Percentiles rank a stretch among this genome's conserved stretches.
Evolutionary conservation across 768 basidiomycete genomes (phyloP).

Genomic region (Suillus tomentosus): DNA sequence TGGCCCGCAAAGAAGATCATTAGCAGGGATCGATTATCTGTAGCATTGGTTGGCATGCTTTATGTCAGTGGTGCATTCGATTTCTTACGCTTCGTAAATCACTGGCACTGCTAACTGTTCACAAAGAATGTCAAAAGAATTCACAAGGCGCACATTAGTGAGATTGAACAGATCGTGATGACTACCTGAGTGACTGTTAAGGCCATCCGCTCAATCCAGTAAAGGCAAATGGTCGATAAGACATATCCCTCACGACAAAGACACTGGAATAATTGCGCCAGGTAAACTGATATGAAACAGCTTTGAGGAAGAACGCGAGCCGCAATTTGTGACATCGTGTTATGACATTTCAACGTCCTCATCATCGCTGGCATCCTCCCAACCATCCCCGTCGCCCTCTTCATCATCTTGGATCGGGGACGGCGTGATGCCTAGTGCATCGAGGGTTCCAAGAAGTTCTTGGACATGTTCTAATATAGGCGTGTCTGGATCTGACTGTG

Average conservation of each 20-base stretch:
- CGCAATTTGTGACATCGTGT: conserved; percentile 5
- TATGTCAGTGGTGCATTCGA: neutral
- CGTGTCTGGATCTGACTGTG: conserved; percentile 72
- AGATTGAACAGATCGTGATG: neutral
- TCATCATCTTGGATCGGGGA: conserved; percentile 61
- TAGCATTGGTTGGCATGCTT: neutral
- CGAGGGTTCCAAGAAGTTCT: conserved; percentile 71
- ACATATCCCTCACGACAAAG: neutral
- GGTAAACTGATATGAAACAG: neutral
- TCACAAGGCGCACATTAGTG: neutral
- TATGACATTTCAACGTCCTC: conserved; percentile 61
- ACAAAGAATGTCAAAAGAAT: neutral
- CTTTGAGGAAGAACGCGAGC: neutral
- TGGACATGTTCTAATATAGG: conserved; percentile 74
- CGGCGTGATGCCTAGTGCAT: conserved; percentile 63
- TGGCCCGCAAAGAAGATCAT: neutral
- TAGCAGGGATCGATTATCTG: neutral
- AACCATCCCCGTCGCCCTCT: conserved; percentile 46
- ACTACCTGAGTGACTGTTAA: neutral
- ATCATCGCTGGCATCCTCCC: conserved; percentile 64
- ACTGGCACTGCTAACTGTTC: neutral
- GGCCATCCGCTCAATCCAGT: neutral
- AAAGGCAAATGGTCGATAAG: neutral
- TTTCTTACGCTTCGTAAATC: neutral
- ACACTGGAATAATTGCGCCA: neutral